A percentile compares a stretch with the other conserved stretches of the same genome.
phyloP scores from a whole-genome alignment of 495 filamentous ascomycete species.

The Xylaria nigripes region DNA sequence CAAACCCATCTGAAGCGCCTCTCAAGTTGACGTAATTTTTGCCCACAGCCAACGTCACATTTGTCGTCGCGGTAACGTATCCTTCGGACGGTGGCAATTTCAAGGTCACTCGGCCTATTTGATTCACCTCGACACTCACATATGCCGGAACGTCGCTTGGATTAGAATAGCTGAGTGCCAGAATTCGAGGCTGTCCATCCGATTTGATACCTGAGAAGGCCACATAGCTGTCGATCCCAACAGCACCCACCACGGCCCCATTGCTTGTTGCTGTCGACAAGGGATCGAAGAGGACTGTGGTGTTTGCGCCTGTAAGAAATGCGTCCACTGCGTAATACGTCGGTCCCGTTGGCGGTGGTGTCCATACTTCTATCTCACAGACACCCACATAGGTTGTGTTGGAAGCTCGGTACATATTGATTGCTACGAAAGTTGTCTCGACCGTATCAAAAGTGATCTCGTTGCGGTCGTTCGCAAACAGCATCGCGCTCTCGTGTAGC shows the following conservation, averaged over 20 bases:
- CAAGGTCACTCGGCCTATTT: slow-evolving; percentile 11
- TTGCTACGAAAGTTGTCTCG: slow-evolving; percentile 24
- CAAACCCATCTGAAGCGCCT: slow-evolving; percentile 19
- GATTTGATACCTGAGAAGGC: slow-evolving; percentile 27
- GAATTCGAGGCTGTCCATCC: slow-evolving; percentile 3
- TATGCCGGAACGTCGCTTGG: slow-evolving; percentile 5
- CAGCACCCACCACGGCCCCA: slow-evolving; percentile 27
- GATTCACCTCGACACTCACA: slow-evolving; percentile 25
- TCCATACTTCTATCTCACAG: slow-evolving; percentile 35
- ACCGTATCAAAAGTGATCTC: slow-evolving; percentile 26
- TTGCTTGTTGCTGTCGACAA: slow-evolving; percentile 22
- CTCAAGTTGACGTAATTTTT: slow-evolving; percentile 28
- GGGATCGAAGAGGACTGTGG: slow-evolving; percentile 22
- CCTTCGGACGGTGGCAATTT: slow-evolving; percentile 14
- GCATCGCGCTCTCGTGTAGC: slow-evolving; percentile 16
- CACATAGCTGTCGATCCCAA: slow-evolving; percentile 21
- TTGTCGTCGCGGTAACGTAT: slow-evolving; percentile 13
- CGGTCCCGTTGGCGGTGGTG: slow-evolving; percentile 16
- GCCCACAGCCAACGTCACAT: slow-evolving; percentile 17
- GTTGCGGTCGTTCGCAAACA: slow-evolving; percentile 34
- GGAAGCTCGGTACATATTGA: slow-evolving; percentile 27
- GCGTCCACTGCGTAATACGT: slow-evolving; percentile 26
- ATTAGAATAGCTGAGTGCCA: slow-evolving; percentile 22
- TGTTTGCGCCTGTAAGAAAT: slow-evolving; percentile 21
- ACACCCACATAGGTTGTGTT: slow-evolving; percentile 23